Base-by-base conservation (phyloP, 2,329 filamentous ascomycete genomes). In the Penicillium sp. region DNA sequence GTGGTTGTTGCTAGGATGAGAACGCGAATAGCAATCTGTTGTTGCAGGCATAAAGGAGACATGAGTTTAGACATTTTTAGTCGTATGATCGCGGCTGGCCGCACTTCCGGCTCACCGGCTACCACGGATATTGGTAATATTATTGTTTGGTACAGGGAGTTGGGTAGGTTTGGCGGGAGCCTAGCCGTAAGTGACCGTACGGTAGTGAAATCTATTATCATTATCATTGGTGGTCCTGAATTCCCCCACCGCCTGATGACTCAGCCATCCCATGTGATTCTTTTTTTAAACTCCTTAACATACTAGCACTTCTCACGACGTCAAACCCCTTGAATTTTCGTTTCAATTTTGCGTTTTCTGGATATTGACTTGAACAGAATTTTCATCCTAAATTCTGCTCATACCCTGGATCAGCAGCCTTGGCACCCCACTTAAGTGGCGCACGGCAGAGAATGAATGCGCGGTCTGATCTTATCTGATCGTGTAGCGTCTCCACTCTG, bases 401-500 rank as follows among this genome's bases (percentile, higher is more conserved):
- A 45, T 53, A 52, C 21, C 37, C 22, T 53, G 44, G 37, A 49
- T 49, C 43, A 49, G 29, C 35, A 44, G 48, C 13, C 42, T 55
- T 55, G 53, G 50, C 43, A 43, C 56, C 49, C 51, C 48, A 54
- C 51, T 16, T 14, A 16, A 35, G 49, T 48, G 52, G 31, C 59
- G 22, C 22, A 35, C 42, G 21, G 27, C 29, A 29, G 21, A 52
- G 24, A 49, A 26, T 35, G 49, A 49, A 51, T 47, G 24, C 51
- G 58, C 51, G 50, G 55, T 54, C 39, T 60, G 57, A 66, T 66
- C 64, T 66, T 66, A 66, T 66, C 64, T 59, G 64, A 66, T 66
- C 60, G 55, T 56, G 50, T 49, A 43, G 37, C 42, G 62, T 64
- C 58, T 53, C 63, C 63, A 65, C 63, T 48, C 39, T n/a, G 42